Evolutionary conservation across 106 monocot genomes (phyloP).

Genomic region (Dendrobium huoshanense): DNA sequence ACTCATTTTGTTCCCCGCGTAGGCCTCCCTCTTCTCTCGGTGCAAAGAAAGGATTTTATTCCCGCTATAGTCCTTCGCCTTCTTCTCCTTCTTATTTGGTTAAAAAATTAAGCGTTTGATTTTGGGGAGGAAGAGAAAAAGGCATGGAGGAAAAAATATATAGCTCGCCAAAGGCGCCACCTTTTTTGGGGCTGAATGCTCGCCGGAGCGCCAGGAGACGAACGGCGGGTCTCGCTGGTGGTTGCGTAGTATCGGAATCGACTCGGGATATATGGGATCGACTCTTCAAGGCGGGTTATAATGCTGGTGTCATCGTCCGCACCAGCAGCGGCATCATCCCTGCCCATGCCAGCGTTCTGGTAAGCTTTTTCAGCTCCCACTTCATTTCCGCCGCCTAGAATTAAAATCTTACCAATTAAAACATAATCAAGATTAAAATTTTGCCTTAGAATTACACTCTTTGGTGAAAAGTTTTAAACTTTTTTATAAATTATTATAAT

Average conservation of each 20-base stretch:
- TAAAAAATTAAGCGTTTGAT: too few species aligned
- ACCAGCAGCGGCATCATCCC: constrained; percentile 27
- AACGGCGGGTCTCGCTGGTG: neutral
- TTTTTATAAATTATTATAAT: too few species aligned
- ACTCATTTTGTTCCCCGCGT: too few species aligned
- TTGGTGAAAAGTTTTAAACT: too few species aligned
- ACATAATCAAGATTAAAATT: too few species aligned
- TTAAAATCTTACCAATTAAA: too few species aligned
- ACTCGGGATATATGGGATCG: constrained; percentile 22
- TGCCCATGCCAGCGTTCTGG: constrained; percentile 46
- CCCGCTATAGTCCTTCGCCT: too few species aligned
- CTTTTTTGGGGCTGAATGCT: neutral
- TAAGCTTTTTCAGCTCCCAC: constrained; percentile 10
- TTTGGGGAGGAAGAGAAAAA: neutral
- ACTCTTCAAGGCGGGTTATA: constrained; percentile 40
- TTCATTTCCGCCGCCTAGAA: too few species aligned
- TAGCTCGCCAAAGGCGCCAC: constrained; percentile 3
- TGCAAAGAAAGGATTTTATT: too few species aligned
- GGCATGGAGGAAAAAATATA: neutral
- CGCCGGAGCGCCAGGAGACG: neutral
- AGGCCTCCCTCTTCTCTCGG: too few species aligned
- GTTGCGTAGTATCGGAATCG: neutral
- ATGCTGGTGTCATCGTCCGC: constrained; percentile 33
- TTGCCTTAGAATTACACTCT: too few species aligned
- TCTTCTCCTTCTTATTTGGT: too few species aligned